Conservation (phyloP, 371 early-diverging fungal genomes). For the Actinomucor elegans region DNA sequence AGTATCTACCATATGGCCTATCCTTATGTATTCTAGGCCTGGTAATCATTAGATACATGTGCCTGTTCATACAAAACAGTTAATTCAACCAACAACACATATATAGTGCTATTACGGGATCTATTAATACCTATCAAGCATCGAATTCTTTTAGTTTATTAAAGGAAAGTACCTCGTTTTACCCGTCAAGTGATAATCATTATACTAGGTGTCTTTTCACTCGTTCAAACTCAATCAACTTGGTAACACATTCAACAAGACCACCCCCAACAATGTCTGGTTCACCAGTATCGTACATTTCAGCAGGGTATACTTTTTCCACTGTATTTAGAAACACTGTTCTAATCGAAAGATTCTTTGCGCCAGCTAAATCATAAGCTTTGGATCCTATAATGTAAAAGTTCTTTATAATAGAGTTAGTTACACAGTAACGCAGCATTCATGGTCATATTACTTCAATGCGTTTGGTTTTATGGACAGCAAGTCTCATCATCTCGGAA, state of each 20-base stretch:
- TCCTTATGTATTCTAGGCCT: too few relatives aligned
- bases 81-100: too few relatives aligned
- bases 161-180: too few relatives aligned
- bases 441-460: slow-evolving; percentile 33
- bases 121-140: too few relatives aligned
- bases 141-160: too few relatives aligned
- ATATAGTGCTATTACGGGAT: too few relatives aligned
- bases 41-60: too few relatives aligned
- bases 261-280: slow-evolving; percentile 29
- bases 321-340: slow-evolving; percentile 34
- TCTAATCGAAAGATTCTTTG: slow-evolving; percentile 34
- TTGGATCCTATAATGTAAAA: slow-evolving; percentile 37
- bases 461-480: slow-evolving; percentile 31
- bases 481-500: slow-evolving; percentile 37
- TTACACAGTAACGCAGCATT: not conserved
- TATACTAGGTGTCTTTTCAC: not conserved
- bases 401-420: too few relatives aligned
- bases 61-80: too few relatives aligned
- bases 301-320: slow-evolving; percentile 24
- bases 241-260: slow-evolving; percentile 26
- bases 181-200: too few relatives aligned
- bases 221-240: slow-evolving; percentile 27
- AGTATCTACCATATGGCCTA: too few relatives aligned
- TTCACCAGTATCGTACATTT: slow-evolving; percentile 19
- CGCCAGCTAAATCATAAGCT: slow-evolving; percentile 43